A percentile compares a stretch with the other conserved stretches of the same genome.
These are phyloP conservation scores for Seiridium cupressi DNA, from an alignment of 2,329 filamentous ascomycete species.

Conservation along the genomic window DNA sequence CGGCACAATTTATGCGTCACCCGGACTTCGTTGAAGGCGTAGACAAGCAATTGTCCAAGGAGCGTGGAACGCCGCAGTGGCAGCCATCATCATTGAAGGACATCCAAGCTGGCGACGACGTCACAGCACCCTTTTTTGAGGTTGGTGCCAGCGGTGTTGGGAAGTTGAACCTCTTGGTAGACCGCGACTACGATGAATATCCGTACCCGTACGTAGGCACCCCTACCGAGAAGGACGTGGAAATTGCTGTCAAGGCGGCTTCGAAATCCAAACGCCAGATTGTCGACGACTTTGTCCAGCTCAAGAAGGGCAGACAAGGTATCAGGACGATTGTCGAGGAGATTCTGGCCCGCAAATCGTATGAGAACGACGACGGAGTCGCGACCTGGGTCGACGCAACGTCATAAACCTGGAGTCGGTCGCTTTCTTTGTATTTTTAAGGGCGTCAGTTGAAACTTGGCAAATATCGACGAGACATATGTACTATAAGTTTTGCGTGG, in stretches of 20 bases:
- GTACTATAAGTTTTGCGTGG: background rate
- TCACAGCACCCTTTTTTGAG: slow-evolving; percentile 69
- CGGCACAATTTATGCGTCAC: slow-evolving; percentile 83
- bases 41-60: slow-evolving; percentile 67
- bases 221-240: slow-evolving; percentile 67
- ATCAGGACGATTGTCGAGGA: slow-evolving; percentile 67
- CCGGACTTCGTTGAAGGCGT: slow-evolving; percentile 92
- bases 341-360: slow-evolving; percentile 63
- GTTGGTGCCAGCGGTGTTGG: slow-evolving; percentile 39
- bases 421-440: background rate
- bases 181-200: slow-evolving; percentile 67
- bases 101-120: slow-evolving; percentile 51
- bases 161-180: slow-evolving; percentile 60
- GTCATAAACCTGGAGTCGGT: background rate
- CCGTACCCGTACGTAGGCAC: slow-evolving; percentile 70
- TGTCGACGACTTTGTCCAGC: slow-evolving; percentile 59
- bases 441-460: background rate
- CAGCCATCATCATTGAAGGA: slow-evolving; percentile 70
- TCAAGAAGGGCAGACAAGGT: slow-evolving; percentile 64
- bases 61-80: slow-evolving; percentile 64
- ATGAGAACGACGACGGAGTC: slow-evolving; percentile 39
- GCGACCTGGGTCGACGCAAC: slow-evolving; percentile 10
- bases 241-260: slow-evolving; percentile 38
- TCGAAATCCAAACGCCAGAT: slow-evolving; percentile 53
- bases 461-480: background rate